Percentiles rank a stretch among this genome's conserved stretches.
These are phyloP conservation scores for Paramecium biaurelia DNA, from an alignment of 73 alveolate genomes.

Conservation along the genomic window DNA sequence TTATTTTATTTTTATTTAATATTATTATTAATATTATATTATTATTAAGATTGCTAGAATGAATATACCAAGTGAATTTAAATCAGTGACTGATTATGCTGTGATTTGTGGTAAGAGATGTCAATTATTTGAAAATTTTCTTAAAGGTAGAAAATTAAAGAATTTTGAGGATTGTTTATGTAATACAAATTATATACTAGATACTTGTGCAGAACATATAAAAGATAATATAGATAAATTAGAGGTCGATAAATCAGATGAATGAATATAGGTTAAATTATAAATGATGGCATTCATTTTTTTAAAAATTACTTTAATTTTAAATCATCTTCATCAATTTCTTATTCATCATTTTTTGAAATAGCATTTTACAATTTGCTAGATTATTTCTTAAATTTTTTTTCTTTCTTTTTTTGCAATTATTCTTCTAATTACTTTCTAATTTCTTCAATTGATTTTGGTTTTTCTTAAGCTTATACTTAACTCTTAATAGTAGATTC, in stretches of 20 bases:
- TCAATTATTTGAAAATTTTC: not conserved
- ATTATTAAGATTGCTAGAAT: not conserved
- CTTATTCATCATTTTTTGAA: not conserved
- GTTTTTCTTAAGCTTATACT: not conserved
- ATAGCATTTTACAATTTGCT: not conserved
- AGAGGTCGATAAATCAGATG: not conserved
- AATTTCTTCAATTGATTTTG: not conserved
- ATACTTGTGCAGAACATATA: not conserved
- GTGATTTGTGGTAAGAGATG: not conserved
- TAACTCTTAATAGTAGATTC: not conserved
- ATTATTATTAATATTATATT: not conserved
- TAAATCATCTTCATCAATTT: not conserved
- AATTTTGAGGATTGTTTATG: conserved; percentile 4
- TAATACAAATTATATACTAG: not conserved
- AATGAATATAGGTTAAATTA: not conserved
- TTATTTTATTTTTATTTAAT: not conserved
- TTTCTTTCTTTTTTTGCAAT: not conserved
- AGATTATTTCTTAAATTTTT: not conserved
- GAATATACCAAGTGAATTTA: not conserved
- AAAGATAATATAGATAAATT: not conserved
- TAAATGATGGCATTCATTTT: not conserved
- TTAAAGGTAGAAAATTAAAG: not conserved
- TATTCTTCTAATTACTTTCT: not conserved
- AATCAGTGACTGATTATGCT: not conserved
- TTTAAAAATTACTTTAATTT: not conserved